These are phyloP conservation scores for Pleoardoris graminearum DNA, from an alignment of 2,329 filamentous ascomycete species.

Conservation along the genomic window DNA sequence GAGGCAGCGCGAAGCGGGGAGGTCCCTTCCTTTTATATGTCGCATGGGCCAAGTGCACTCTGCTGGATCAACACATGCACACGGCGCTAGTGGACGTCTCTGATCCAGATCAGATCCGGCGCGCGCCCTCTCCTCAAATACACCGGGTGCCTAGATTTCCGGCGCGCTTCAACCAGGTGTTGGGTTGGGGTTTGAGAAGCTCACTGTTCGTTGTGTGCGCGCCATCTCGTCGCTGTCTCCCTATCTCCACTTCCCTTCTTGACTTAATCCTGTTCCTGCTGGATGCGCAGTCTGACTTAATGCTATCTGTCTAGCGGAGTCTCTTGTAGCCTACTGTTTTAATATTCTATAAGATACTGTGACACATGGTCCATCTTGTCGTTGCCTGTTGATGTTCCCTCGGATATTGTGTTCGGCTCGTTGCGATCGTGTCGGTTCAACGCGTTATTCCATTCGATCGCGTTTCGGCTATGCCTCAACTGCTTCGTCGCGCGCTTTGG, in stretches of 20 bases:
- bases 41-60: conserved; percentile 28
- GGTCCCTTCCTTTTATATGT: conserved; percentile 36
- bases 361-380: neutral
- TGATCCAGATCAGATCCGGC: neutral
- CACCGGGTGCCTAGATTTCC: conserved; percentile 4
- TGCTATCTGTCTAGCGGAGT: no score
- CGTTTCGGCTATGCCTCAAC: conserved; percentile 31
- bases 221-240: neutral
- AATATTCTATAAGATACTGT: no score
- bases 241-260: neutral
- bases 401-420: conserved; percentile 6
- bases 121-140: neutral
- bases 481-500: conserved; percentile 1
- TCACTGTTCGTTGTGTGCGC: conserved; percentile 8
- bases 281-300: neutral
- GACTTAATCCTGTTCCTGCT: neutral
- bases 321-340: no score
- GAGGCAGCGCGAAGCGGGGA: conserved; percentile 32
- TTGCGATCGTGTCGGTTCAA: conserved; percentile 13
- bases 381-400: conserved; percentile 2
- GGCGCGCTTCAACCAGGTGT: conserved; percentile 4
- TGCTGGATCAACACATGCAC: conserved; percentile 39
- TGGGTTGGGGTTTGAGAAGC: conserved; percentile 22
- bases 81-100: conserved; percentile 27
- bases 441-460: conserved; percentile 18